phyloP scores from a whole-genome alignment of 1,284 basidiomycete species.

The Leccinum subfulvum region DNA sequence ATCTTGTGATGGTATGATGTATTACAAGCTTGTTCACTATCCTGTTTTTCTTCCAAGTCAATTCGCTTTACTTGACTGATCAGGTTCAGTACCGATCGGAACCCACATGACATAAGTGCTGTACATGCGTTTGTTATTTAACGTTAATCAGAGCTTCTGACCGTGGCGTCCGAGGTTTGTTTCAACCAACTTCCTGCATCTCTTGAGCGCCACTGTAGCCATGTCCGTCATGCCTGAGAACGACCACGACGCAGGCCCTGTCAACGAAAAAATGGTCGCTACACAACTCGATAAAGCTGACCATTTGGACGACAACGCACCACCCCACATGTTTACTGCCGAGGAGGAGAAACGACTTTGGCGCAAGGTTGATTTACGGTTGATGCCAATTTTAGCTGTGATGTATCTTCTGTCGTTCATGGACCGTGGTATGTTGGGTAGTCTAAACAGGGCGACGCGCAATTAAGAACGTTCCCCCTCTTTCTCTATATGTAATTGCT shows the following conservation, averaged over 20 bases:
- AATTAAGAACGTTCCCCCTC: neutral
- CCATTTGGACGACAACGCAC: neutral
- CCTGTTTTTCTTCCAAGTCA: neutral
- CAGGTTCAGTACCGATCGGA: neutral
- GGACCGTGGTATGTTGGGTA: conserved; percentile 48
- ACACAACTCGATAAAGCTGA: neutral
- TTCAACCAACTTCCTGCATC: neutral
- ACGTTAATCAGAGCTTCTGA: neutral
- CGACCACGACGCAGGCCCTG: neutral
- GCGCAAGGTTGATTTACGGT: conserved; percentile 60
- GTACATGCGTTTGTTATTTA: neutral
- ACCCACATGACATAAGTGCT: neutral
- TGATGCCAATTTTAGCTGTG: conserved; percentile 63
- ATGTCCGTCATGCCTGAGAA: neutral
- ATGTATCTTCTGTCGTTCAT: conserved; percentile 62
- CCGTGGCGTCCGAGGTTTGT: neutral
- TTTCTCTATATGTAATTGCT: neutral
- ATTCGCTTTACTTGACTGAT: neutral
- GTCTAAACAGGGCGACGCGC: neutral
- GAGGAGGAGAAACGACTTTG: conserved; percentile 59
- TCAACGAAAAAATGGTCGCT: neutral
- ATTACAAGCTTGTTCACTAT: neutral
- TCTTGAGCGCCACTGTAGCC: neutral
- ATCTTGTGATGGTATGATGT: neutral
- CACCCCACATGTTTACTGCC: conserved; percentile 7